Base-by-base conservation (phyloP, 2,329 filamentous ascomycete species). In the Microcera coccophila region DNA sequence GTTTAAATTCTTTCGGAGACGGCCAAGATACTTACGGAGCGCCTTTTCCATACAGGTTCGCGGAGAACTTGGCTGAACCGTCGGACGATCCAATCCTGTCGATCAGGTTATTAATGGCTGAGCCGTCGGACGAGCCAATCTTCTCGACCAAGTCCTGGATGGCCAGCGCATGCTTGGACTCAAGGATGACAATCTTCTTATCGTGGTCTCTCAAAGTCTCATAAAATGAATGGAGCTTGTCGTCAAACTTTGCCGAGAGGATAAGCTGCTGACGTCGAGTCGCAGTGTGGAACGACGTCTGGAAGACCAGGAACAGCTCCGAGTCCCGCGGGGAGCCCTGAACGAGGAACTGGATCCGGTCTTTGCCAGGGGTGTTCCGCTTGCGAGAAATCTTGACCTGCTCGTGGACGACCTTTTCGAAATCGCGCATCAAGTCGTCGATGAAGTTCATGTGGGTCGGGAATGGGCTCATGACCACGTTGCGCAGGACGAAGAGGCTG, bases 381-480 rank as follows among this genome's bases (percentile, higher is more conserved):
- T 62, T 50, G 5, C 62, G 62, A 14, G 59, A 61, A 10, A 62
- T 41, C 40, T 61, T 24, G 1, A 52, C 48, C 37, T 69, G 65
- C 1, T 58, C 41, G 3, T 47, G 44, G 9, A 67, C 62, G 1
- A 59, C 52, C 0, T 61, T 28, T 32, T 60, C 55, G 20, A 72
- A 62, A 15, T 59, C 57, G 0, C 44, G 33, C 8, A 65, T 67
- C 8, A 74, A 40, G 2, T 62, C 57, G 11, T 57, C 55, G 28
- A 71, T 63, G 46, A 73, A 72, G 32, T 65, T 61, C 1, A 56
- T 57, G 14, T 66, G 62, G 2, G 66, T 67, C 0, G 68, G 66
- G 34, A 67, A 72, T 1, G 70, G 68, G 4, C 65, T 69, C 71
- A 75, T 75, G 24, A 72, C 67, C 0, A 74, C 72, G 19, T 74